A percentile compares a stretch with the other conserved stretches of the same genome.
Conservation (phyloP, 2,329 filamentous ascomycete species). For the Dendryphion nanum region DNA sequence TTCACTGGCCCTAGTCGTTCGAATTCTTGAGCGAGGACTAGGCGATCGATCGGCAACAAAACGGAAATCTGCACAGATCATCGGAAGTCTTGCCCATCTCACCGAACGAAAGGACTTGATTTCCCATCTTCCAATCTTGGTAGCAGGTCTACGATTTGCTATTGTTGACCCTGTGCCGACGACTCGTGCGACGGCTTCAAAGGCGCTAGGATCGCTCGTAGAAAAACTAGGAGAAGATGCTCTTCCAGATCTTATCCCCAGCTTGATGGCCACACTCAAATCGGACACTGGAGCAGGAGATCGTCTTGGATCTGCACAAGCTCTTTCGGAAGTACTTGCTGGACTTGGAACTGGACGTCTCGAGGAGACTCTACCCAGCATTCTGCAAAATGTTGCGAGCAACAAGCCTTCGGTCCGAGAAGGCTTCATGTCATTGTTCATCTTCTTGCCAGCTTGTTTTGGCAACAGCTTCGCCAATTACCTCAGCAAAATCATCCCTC, state of each 20-base stretch:
- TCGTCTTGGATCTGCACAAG: constrained; percentile 91
- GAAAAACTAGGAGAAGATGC: constrained; percentile 98
- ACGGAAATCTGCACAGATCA: constrained; percentile 94
- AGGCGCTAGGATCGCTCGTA: constrained; percentile 91
- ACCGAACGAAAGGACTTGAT: constrained; percentile 95
- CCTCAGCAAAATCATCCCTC: constrained; percentile 90
- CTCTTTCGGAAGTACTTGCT: constrained; percentile 91
- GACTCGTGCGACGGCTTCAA: constrained; percentile 92
- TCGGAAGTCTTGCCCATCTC: constrained; percentile 93
- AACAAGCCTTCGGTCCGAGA: constrained; percentile 87
- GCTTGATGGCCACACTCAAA: constrained; percentile 95
- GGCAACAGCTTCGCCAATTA: constrained; percentile 98
- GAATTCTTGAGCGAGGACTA: constrained; percentile 90
- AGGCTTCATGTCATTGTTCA: constrained; percentile 99
- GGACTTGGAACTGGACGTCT: constrained; percentile 88
- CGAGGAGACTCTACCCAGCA: constrained; percentile 94
- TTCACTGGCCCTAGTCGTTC: constrained; percentile 89
- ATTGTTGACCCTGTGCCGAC: constrained; percentile 95
- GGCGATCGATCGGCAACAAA: constrained; percentile 92
- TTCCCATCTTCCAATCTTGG: constrained; percentile 85
- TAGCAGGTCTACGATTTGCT: constrained; percentile 83
- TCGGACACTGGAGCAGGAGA: constrained; percentile 96
- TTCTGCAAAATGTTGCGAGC: constrained; percentile 92
- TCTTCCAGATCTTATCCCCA: constrained; percentile 93
- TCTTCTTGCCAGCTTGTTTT: constrained; percentile 98